Base-by-base conservation (phyloP, 805 yeast genomes). In the Candida maltosa region DNA sequence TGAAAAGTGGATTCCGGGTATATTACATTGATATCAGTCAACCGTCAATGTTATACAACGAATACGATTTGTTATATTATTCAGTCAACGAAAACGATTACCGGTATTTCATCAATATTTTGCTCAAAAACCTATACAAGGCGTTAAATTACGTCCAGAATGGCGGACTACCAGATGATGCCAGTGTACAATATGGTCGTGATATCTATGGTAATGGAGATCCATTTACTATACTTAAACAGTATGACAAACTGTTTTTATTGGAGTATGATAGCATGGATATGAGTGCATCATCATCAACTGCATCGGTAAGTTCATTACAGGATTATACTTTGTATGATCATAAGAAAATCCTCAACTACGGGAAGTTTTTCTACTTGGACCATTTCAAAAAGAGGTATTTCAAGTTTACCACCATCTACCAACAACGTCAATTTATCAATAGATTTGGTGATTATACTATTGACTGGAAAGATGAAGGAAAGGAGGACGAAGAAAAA, bases 1-100 rank as follows among this genome's bases (percentile, higher is more conserved):
- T 73, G 16, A 80, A 78, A 49, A 63, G 74, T 0, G 78, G 80
- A 2, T 68, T 77, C 38, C 53, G 68, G 23, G 62, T 73, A 5
- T 62, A 51, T 29, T 72, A 67, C 46, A 54, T 73, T 26, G 76
- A 73, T 40, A 49, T 68, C 5, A 54, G 67, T 8, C 69, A 58
- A 43, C 70, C 69, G 3, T 58, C 70, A 4, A 33, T 58, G 31
- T 46, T 68, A 16, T 63, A 63, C 46, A 68, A 68, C 42, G 70
- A 67, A 27, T 68, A 50, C 38, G 72, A 67, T 32, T 44, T 67
- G n/a, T 51, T 67, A n/a, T 66, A 55, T 42, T 66, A 66, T 36
- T 49, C 70, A 4, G 60, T 65, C 19, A 55, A 59, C 29, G 70
- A 66, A 38, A 62, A 65, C 1, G 60, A 67, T 39, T 67, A 62